A percentile compares a stretch with the other conserved stretches of the same genome.
These are phyloP conservation scores for Cryptococcus sp. DNA, from an alignment of 1,284 basidiomycete genomes.

Conservation along the genomic window DNA sequence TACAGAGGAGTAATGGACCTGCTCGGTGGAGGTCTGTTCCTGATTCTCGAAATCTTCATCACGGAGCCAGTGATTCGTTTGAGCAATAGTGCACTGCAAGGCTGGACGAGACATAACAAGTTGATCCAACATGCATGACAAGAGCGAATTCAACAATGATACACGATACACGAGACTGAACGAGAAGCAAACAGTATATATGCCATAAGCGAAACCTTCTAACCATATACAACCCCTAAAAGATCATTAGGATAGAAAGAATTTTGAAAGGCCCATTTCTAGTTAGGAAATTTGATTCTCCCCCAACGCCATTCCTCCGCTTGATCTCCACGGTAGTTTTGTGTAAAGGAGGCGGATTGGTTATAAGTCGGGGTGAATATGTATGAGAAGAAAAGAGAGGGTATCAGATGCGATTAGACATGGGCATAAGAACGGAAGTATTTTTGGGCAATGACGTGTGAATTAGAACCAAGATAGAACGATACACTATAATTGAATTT, in stretches of 20 bases:
- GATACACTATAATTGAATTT: conserved; percentile 2
- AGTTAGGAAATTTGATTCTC: conserved; percentile 18
- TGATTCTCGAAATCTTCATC: too few relatives aligned
- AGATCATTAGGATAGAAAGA: conserved; percentile 17
- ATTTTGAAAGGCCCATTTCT: conserved; percentile 35
- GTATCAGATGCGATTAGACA: conserved; percentile 1
- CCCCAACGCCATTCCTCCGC: conserved; percentile 32
- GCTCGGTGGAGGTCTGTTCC: too few relatives aligned
- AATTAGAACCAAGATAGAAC: not conserved
- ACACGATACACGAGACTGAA: too few relatives aligned
- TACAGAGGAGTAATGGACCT: too few relatives aligned
- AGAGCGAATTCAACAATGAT: too few relatives aligned
- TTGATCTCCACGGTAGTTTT: conserved; percentile 4
- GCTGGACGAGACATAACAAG: too few relatives aligned
- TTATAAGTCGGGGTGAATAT: conserved; percentile 25
- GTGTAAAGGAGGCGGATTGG: conserved; percentile 15
- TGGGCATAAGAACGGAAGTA: not conserved
- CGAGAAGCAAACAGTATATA: conserved; percentile 27
- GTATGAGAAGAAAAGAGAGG: conserved; percentile 15
- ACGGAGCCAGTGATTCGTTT: too few relatives aligned
- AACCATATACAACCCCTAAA: conserved; percentile 1
- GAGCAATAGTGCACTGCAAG: too few relatives aligned
- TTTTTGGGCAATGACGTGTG: not conserved
- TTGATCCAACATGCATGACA: too few relatives aligned
- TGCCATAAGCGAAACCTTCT: conserved; percentile 45